Base-by-base conservation (phyloP, 2,329 filamentous ascomycete species). In the Claviceps fusiformis region DNA sequence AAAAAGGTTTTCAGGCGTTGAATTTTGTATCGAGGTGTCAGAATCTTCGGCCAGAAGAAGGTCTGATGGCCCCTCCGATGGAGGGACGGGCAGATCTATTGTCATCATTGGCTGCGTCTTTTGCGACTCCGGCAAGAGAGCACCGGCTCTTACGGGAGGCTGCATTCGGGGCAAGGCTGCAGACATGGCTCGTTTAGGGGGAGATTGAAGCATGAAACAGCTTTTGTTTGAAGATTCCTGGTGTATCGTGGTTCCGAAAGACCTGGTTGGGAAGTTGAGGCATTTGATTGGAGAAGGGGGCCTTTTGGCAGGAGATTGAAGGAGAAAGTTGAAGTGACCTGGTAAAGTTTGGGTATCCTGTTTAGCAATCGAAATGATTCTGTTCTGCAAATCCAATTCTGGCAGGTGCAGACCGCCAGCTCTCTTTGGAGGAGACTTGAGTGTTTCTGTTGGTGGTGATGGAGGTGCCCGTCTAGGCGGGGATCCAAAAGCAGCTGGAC, bases 351-450 rank as follows among this genome's bases (percentile, higher is more conserved):
- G 61, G 37, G 49, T 61, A 10, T 55, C 31, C n/a, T 61, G 56
- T 1, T 59, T 57, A 1, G 52, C 53, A 10, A 44, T 44, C 17
- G 57, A 53, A n/a, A 55, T 56, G 2, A 56, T 19, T 37, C 19
- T 50, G 5, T 62, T 54, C 52, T 68, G 70, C 56, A 69, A 55
- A 50, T 64, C 60, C n/a, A 71, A 68, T 7, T 64, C 65, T 11
- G 67, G 68, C 7, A 71, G 59, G 15, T 63, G 56, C 48, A 67
- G 54, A 24, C 62, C 55, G 13, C 64, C 65, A 33, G 70, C 68
- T 37, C 67, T 66, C 62, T 79, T 80, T 1, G 81, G 76, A 0
- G 81, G 80, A 1, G 77, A 79, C 58, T 73, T 79, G 64, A 83
- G 69, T 0, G 73, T 67, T 29, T 81, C 80, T 61, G 78, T 82